A percentile compares a stretch with the other conserved stretches of the same genome.
Conservation (phyloP, 495 filamentous ascomycete genomes). For the Penicillium diatomitis region DNA sequence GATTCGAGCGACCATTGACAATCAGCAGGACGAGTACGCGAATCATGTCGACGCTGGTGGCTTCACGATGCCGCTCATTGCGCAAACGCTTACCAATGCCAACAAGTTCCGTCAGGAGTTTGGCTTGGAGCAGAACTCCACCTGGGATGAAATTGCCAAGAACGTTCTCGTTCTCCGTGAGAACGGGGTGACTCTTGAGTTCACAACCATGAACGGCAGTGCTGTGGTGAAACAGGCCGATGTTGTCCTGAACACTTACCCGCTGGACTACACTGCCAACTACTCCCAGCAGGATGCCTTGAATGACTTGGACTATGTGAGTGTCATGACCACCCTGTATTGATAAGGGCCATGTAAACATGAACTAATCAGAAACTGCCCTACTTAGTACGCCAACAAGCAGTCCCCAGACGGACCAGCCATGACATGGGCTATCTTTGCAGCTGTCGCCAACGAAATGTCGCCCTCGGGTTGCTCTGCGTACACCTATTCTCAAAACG, state of each 20-base stretch:
- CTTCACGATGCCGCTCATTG: constrained; percentile 63
- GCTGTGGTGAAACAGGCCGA: constrained; percentile 58
- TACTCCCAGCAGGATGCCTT: constrained; percentile 45
- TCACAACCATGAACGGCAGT: constrained; percentile 54
- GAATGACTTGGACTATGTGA: constrained; percentile 48
- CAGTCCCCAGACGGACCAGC: constrained; percentile 54
- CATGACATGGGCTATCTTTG: constrained; percentile 62
- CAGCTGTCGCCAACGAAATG: constrained; percentile 49
- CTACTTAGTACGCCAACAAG: constrained; percentile 47
- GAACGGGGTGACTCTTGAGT: constrained; percentile 64
- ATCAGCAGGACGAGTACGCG: constrained; percentile 55
- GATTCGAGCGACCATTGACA: not conserved
- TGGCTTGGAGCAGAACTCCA: constrained; percentile 39
- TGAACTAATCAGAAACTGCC: not conserved
- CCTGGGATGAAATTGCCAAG: constrained; percentile 43
- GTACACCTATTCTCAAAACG: constrained; percentile 55
- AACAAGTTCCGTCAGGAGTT: constrained; percentile 50
- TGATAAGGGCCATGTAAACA: not conserved
- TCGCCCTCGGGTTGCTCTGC: constrained; percentile 52
- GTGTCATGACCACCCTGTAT: constrained; percentile 1
- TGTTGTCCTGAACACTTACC: constrained; percentile 51
- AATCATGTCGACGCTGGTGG: constrained; percentile 63
- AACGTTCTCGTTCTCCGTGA: constrained; percentile 45
- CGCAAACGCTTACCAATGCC: constrained; percentile 44
- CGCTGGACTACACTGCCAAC: constrained; percentile 44